Evolutionary conservation across 225 moss, liverwort and hornwort species (phyloP).

Genomic region (Ulota crispa): DNA sequence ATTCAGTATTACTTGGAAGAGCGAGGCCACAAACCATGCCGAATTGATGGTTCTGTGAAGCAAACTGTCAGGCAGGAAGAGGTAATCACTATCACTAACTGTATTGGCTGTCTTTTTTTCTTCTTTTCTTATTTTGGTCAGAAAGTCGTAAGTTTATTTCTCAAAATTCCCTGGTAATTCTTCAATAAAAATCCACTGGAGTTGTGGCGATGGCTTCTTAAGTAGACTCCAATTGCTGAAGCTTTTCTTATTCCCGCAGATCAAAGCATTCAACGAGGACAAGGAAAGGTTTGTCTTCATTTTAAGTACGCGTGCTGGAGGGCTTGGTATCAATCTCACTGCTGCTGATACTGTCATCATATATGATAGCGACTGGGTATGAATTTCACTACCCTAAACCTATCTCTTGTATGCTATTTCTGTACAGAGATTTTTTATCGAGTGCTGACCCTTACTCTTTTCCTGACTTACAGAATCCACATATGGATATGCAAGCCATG

Average conservation of each 20-base stretch:
- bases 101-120: background rate
- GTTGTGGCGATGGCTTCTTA: background rate
- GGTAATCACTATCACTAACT: conserved; percentile 28
- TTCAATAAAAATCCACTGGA: background rate
- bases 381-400: background rate
- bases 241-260: conserved; percentile 52
- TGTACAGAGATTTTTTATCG: background rate
- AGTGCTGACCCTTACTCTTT: background rate
- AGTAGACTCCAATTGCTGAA: background rate
- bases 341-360: conserved; percentile 90
- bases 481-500: conserved; percentile 98
- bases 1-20: conserved; percentile 81
- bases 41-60: conserved; percentile 78
- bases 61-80: conserved; percentile 65
- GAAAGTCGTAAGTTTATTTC: background rate
- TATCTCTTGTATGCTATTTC: background rate
- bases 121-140: background rate
- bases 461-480: conserved; percentile 70
- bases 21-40: conserved; percentile 72
- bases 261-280: conserved; percentile 76
- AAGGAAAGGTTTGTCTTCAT: conserved; percentile 69
- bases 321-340: conserved; percentile 96
- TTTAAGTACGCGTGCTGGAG: conserved; percentile 91
- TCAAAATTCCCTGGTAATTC: background rate
- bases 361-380: conserved; percentile 97